These are phyloP conservation scores for Chlorencoelia australis DNA, from an alignment of 2,329 filamentous ascomycete species.

Conservation along the genomic window DNA sequence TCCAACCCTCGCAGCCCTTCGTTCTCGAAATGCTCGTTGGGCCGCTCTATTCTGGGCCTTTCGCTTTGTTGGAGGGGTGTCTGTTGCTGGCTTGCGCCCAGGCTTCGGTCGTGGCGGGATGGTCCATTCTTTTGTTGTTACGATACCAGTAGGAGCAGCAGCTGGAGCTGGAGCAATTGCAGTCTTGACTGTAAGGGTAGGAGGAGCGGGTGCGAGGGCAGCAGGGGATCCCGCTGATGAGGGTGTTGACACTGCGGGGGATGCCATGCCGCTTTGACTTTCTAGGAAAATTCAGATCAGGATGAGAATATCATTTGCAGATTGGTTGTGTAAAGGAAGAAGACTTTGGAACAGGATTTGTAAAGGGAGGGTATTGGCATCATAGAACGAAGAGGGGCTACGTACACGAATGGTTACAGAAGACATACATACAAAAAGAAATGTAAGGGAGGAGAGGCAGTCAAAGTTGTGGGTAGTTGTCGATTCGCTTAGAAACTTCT, in stretches of 20 bases:
- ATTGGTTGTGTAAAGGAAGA: too few species aligned
- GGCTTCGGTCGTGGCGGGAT: slow-evolving; percentile 79
- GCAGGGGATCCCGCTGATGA: slow-evolving; percentile 30
- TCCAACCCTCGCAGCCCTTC: slow-evolving; percentile 73
- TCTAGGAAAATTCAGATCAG: slow-evolving; percentile 2
- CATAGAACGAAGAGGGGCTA: too few species aligned
- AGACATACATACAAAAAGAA: too few species aligned
- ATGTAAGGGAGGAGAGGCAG: too few species aligned
- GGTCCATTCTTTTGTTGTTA: slow-evolving; percentile 79
- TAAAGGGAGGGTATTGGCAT: too few species aligned
- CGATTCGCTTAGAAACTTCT: too few species aligned
- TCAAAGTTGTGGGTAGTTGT: too few species aligned
- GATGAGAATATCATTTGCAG: too few species aligned
- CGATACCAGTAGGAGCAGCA: slow-evolving; percentile 34
- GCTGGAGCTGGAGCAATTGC: slow-evolving; percentile 23
- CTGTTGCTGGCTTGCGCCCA: slow-evolving; percentile 85
- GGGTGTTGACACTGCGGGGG: slow-evolving; percentile 30
- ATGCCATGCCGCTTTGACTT: slow-evolving; percentile 28
- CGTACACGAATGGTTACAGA: too few species aligned
- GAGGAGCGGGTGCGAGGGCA: slow-evolving; percentile 24
- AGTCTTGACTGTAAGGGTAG: slow-evolving; percentile 28
- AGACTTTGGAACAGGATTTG: too few species aligned
- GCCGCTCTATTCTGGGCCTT: slow-evolving; percentile 92
- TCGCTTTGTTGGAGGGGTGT: slow-evolving; percentile 84
- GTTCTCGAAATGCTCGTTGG: slow-evolving; percentile 81